These are phyloP conservation scores for Acidomyces sp. DNA, from an alignment of 495 filamentous ascomycete genomes.

Conservation along the genomic window DNA sequence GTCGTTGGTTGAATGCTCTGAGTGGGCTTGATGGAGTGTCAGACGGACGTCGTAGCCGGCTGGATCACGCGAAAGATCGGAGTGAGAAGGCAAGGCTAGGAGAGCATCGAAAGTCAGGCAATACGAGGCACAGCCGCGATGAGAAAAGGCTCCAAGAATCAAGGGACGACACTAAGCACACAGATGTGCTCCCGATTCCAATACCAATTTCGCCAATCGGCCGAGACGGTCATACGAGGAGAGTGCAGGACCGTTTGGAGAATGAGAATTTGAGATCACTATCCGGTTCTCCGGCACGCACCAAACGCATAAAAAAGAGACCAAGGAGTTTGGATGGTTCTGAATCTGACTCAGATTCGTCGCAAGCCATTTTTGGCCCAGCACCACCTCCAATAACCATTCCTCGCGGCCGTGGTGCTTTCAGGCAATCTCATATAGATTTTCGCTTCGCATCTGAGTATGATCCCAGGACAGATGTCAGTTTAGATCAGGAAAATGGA, in stretches of 20 bases:
- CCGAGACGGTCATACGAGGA: too few relatives aligned
- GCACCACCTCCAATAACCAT: conserved; percentile 39
- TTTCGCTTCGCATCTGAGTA: conserved; percentile 64
- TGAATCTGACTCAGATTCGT: conserved; percentile 56
- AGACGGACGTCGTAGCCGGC: neutral
- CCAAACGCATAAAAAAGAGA: neutral
- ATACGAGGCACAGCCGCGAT: too few relatives aligned
- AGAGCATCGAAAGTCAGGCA: neutral
- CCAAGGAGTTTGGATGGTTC: conserved; percentile 7
- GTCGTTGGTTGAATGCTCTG: conserved; percentile 11
- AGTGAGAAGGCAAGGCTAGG: neutral
- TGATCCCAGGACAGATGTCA: conserved; percentile 60
- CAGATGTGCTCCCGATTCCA: too few relatives aligned
- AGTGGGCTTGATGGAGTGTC: neutral
- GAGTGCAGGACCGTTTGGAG: too few relatives aligned
- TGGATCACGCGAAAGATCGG: neutral
- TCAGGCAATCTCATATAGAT: conserved; percentile 56
- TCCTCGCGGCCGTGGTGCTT: conserved; percentile 65
- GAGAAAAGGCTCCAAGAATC: too few relatives aligned
- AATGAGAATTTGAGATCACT: neutral
- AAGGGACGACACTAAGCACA: too few relatives aligned
- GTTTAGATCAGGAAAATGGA: conserved; percentile 35
- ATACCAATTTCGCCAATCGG: too few relatives aligned
- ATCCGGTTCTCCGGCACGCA: neutral
- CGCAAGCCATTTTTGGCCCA: conserved; percentile 75